These are phyloP conservation scores for Fragaria ananassa DNA, from an alignment of 306 rosid species.

Conservation along the genomic window DNA sequence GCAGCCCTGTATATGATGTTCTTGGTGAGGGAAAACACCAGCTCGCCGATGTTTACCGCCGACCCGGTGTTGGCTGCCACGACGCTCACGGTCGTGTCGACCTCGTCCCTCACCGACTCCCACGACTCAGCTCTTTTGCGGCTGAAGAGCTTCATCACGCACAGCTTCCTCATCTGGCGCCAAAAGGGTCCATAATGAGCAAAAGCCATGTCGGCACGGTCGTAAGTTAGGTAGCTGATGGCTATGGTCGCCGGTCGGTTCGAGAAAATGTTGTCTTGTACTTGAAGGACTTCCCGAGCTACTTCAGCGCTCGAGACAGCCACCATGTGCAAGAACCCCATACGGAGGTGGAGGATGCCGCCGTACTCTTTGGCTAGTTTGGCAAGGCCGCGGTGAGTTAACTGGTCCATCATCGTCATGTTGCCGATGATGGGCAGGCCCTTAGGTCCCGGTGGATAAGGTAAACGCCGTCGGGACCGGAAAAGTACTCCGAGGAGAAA, in stretches of 20 bases:
- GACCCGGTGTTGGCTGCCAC: constrained; percentile 30
- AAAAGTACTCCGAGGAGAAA: constrained; percentile 18
- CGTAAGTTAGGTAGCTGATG: constrained; percentile 75
- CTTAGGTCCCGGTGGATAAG: constrained; percentile 79
- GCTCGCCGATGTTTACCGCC: constrained; percentile 54
- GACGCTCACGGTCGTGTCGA: constrained; percentile 34
- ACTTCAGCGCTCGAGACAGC: constrained; percentile 48
- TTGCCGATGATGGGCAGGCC: constrained; percentile 77
- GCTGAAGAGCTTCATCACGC: constrained; percentile 82
- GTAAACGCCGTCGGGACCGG: constrained; percentile 26
- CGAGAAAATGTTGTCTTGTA: constrained; percentile 68
- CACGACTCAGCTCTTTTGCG: constrained; percentile 84
- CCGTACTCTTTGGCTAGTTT: constrained; percentile 58
- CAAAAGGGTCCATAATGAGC: constrained; percentile 93
- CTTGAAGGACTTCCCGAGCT: constrained; percentile 80
- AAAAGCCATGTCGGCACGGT: constrained; percentile 91
- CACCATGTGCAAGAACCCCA: constrained; percentile 80
- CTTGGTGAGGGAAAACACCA: constrained; percentile 58
- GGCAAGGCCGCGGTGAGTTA: constrained; percentile 82
- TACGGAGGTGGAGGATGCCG: constrained; percentile 67
- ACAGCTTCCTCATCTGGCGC: constrained; percentile 87
- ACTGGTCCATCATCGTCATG: constrained; percentile 71
- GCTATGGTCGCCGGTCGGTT: constrained; percentile 84
- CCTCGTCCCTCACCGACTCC: constrained; percentile 74
- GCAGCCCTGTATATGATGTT: constrained; percentile 76